Base-by-base conservation (phyloP, 495 filamentous ascomycete species). In the Sporormia fimetaria region DNA sequence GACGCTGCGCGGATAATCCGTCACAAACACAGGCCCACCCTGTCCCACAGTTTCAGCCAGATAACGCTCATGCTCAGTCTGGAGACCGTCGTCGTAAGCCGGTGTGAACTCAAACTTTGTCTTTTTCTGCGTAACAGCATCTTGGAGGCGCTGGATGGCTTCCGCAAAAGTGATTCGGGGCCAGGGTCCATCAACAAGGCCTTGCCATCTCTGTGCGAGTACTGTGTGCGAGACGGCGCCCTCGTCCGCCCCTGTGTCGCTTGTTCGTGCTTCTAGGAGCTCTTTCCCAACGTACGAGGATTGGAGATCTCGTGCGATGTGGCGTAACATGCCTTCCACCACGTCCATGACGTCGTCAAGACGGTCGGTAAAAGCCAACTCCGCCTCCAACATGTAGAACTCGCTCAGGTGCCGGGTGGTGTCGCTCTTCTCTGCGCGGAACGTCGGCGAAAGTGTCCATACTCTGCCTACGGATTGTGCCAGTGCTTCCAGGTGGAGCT, bases 381-480 rank as follows among this genome's bases (percentile, higher is more conserved):
- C 90, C 6, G 77, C 87, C 62, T 98, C 90, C 1, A 98, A 73
- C 90, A 98, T 98, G 63, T 95, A 96, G 59, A 98, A 98, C 54
- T 98, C 90, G 65, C 84, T 93, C 32, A 96, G 67, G 63, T 98
- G 90, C 24, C 92, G 80, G 11, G 87, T 74, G 4, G 90, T 96
- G 60, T 95, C 87, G 58, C 86, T 94, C 62, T 75, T 83, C 58
- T 98, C 90, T 3, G 90, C 92, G 29, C 90, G 77, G 56, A 98
- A 98, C 1, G 85, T 86, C 11, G 90, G 90, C 7, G 87, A 87
- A 14, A 98, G 60, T 3, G 92, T 81, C 90, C 90, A 98, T 12
- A 95, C 92, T 54, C 81, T 84, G 20, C 81, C 81, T 29, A 95
- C 70, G 31, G 87, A 78, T 38, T 88, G 83, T 2, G 87, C 80